A percentile compares a stretch with the other conserved stretches of the same genome.
phyloP scores from a whole-genome alignment of 2,329 filamentous ascomycete species.

The Lasiodiplodia sp. region DNA sequence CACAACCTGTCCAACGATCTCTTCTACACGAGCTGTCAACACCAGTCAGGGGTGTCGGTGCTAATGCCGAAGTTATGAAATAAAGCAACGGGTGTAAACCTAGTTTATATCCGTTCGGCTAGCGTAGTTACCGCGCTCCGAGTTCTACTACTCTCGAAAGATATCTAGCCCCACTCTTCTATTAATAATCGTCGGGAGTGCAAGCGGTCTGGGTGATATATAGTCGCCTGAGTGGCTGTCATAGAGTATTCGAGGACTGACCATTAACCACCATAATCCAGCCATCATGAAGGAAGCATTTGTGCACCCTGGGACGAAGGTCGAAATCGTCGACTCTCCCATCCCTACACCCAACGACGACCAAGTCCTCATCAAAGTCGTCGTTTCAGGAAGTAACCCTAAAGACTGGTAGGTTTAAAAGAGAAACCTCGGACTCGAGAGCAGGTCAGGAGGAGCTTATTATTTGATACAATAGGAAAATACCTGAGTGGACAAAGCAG shows the following conservation, averaged over 20 bases:
- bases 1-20: not conserved
- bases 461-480: slow-evolving; percentile 1
- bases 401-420: slow-evolving; percentile 33
- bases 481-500: not conserved
- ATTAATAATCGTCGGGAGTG: slow-evolving; percentile 9
- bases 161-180: not conserved
- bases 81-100: not conserved
- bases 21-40: not conserved
- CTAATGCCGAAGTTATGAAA: not conserved
- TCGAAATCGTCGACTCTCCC: slow-evolving; percentile 47
- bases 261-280: not conserved
- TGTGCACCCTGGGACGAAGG: slow-evolving; percentile 35
- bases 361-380: slow-evolving; percentile 35
- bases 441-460: not conserved
- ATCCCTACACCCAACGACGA: slow-evolving; percentile 43
- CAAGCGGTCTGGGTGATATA: not conserved
- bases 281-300: slow-evolving; percentile 41
- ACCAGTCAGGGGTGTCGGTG: not conserved
- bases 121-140: slow-evolving; percentile 5
- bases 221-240: not conserved
- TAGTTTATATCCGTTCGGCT: not conserved
- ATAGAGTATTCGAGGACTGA: not conserved
- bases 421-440: not conserved
- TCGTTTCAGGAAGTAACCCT: slow-evolving; percentile 33
- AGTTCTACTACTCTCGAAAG: not conserved